Evolutionary conservation across 2,329 filamentous ascomycete species (phyloP).

Genomic region (Diaporthe australafricana): DNA sequence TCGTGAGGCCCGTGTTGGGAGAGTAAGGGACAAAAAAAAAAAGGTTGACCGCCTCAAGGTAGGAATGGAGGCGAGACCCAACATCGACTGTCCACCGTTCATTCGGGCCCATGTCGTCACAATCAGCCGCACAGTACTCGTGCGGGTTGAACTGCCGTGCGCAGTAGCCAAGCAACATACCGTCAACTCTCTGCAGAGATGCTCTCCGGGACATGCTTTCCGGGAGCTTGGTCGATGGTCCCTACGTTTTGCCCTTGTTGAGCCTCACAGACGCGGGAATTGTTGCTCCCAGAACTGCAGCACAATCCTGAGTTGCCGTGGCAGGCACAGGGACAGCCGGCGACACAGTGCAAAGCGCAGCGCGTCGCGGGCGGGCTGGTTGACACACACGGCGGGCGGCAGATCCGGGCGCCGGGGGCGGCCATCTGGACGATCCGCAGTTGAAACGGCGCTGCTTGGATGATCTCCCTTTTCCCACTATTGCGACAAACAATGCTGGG

Average conservation of each 20-base stretch:
- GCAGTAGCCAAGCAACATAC: background rate
- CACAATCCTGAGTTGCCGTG: background rate
- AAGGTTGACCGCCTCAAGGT: background rate
- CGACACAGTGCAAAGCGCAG: background rate
- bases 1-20: background rate
- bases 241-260: too few relatives aligned
- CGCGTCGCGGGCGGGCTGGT: background rate
- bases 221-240: background rate
- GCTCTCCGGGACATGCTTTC: background rate
- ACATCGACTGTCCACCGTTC: background rate
- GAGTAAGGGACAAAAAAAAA: background rate
- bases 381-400: conserved; percentile 6
- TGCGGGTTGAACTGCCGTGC: background rate
- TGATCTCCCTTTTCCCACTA: conserved; percentile 16
- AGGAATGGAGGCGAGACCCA: background rate
- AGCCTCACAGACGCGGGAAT: too few relatives aligned
- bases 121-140: background rate
- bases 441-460: conserved; percentile 24
- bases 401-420: conserved; percentile 6
- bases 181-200: background rate
- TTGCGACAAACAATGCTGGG: background rate
- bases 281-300: background rate
- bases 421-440: conserved; percentile 19
- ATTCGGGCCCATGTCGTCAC: background rate
- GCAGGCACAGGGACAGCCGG: background rate